Percentiles rank a stretch among this genome's conserved stretches.
Conservation (phyloP, 2,329 filamentous ascomycete genomes). For the Xylaria sp. region DNA sequence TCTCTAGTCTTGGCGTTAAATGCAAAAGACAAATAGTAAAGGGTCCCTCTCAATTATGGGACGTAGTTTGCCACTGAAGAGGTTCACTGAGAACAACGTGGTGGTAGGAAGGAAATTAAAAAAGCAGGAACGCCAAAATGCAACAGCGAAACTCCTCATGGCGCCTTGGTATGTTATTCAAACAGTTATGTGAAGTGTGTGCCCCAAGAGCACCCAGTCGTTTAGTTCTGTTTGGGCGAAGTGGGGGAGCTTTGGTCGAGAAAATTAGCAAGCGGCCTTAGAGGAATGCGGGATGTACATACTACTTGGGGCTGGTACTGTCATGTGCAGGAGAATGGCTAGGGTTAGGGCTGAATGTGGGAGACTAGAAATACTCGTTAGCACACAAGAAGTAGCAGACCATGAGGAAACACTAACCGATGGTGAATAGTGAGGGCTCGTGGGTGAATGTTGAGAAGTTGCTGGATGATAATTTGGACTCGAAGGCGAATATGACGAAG, state of each 20-base stretch:
- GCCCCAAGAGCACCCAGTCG: background rate
- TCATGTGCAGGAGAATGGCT: constrained; percentile 52
- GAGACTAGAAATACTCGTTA: constrained; percentile 38
- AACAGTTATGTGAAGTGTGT: constrained; percentile 22
- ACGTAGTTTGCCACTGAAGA: constrained; percentile 6
- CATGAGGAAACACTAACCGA: constrained; percentile 48
- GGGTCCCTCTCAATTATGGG: constrained; percentile 22
- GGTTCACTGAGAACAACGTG: constrained; percentile 1
- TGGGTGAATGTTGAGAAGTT: constrained; percentile 64
- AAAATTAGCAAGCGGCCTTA: constrained; percentile 22
- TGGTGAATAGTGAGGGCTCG: constrained; percentile 77
- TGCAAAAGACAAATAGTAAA: constrained; percentile 16
- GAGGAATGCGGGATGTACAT: constrained; percentile 31
- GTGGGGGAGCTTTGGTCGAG: constrained; percentile 39
- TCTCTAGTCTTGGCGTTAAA: constrained; percentile 20
- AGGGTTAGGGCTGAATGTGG: constrained; percentile 47
- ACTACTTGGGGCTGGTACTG: constrained; percentile 50
- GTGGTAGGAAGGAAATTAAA: constrained; percentile 10
- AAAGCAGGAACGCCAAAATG: constrained; percentile 32
- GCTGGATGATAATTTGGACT: constrained; percentile 63
- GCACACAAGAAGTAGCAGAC: constrained; percentile 5
- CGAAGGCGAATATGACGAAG: constrained; percentile 53
- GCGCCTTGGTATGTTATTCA: constrained; percentile 41
- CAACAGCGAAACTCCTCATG: constrained; percentile 22
- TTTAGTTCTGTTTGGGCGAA: constrained; percentile 41